phyloP scores from a whole-genome alignment of 768 basidiomycete genomes.

The Fistulinella prunicolor region DNA sequence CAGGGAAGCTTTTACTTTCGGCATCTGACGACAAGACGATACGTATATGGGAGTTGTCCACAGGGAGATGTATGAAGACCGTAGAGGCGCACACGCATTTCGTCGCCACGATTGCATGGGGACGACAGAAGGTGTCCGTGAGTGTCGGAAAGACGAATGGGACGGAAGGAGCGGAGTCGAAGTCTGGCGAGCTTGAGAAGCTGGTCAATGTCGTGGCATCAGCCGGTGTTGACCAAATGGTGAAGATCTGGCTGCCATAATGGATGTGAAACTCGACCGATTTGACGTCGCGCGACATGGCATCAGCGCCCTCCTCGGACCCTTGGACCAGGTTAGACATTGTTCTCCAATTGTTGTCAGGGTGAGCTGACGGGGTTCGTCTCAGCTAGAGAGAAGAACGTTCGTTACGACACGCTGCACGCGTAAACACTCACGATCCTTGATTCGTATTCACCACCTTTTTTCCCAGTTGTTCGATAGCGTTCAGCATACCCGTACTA shows the following conservation, averaged over 20 bases:
- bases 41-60: slow-evolving; percentile 84
- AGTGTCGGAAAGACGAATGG: slow-evolving; percentile 39
- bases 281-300: no score
- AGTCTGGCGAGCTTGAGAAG: slow-evolving; percentile 45
- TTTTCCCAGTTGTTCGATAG: no score
- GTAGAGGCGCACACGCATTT: slow-evolving; percentile 88
- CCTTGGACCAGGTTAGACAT: no score
- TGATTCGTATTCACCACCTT: slow-evolving; percentile 14
- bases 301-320: no score
- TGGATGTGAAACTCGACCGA: no score
- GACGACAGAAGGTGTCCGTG: slow-evolving; percentile 50
- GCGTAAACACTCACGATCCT: slow-evolving; percentile 31
- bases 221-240: slow-evolving; percentile 64
- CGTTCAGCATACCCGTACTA: slow-evolving; percentile 35
- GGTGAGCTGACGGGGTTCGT: no score
- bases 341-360: no score
- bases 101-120: slow-evolving; percentile 81
- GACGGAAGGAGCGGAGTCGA: slow-evolving; percentile 31
- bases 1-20: slow-evolving; percentile 86
- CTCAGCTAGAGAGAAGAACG: slow-evolving; percentile 5
- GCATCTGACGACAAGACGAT: slow-evolving; percentile 92
- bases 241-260: slow-evolving; percentile 65
- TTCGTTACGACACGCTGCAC: slow-evolving; percentile 28
- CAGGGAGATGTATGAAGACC: slow-evolving; percentile 81
- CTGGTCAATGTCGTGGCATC: slow-evolving; percentile 68